Percentiles rank a stretch among this genome's conserved stretches.
Evolutionary conservation across 1,139 yeast species (phyloP).

Genomic region (Pichia sp.): DNA sequence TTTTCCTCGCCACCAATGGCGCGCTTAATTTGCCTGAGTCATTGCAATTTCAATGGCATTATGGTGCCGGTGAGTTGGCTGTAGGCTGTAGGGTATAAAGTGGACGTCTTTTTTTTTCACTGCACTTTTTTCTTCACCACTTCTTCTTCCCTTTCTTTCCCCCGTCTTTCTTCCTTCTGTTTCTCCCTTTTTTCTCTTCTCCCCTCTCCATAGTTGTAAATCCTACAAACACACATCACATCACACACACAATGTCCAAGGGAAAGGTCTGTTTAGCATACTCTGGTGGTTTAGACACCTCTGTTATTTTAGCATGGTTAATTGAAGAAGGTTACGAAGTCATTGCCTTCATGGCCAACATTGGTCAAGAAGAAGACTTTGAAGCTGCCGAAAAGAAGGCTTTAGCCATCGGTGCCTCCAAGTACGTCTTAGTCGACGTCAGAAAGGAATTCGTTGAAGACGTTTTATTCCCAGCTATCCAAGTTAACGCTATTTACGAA

Average conservation of each 20-base stretch:
- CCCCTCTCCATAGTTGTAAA: too few relatives aligned
- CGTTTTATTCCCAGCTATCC: conserved; percentile 94
- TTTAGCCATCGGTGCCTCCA: conserved; percentile 93
- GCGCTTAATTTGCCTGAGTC: conserved; percentile 10
- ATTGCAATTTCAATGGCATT: background rate
- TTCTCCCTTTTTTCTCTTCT: background rate
- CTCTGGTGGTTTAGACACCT: conserved; percentile 99
- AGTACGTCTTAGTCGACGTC: conserved; percentile 91
- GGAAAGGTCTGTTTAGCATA: conserved; percentile 99
- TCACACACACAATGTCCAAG: conserved; percentile 80
- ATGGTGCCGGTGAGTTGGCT: background rate
- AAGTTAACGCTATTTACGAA: conserved; percentile 95
- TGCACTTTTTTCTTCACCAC: background rate
- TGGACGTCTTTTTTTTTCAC: background rate
- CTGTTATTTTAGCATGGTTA: conserved; percentile 96
- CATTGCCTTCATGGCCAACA: conserved; percentile 95
- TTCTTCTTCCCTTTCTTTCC: background rate
- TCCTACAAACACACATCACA: too few relatives aligned
- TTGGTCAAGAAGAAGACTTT: conserved; percentile 99
- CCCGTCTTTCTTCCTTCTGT: background rate
- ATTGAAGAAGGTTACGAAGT: conserved; percentile 98
- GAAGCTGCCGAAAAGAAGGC: conserved; percentile 98
- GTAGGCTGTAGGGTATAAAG: background rate
- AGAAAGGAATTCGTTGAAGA: conserved; percentile 93
- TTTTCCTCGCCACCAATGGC: conserved; percentile 5